These are phyloP conservation scores for Viola pubescens DNA, from an alignment of 441 rosid genomes.

Conservation along the genomic window DNA sequence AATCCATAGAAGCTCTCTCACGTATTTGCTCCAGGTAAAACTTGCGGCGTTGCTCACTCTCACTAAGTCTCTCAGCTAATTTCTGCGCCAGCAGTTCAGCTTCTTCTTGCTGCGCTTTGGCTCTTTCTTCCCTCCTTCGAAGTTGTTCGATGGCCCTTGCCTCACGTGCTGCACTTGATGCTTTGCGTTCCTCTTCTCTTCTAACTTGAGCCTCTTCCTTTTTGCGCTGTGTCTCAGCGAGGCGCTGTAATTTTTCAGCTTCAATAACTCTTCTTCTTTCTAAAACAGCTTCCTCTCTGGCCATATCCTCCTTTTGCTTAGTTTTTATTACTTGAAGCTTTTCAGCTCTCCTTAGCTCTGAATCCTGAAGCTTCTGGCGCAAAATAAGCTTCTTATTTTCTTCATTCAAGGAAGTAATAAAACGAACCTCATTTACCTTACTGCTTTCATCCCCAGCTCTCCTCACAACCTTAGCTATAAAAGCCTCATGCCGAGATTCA, in stretches of 20 bases:
- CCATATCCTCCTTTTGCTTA: constrained; percentile 74
- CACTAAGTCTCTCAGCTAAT: constrained; percentile 68
- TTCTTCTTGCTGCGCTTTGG: constrained; percentile 84
- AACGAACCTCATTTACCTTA: constrained; percentile 80
- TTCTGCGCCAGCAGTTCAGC: constrained; percentile 75
- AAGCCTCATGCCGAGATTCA: constrained; percentile 80
- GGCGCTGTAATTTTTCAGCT: constrained; percentile 81
- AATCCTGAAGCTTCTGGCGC: constrained; percentile 75
- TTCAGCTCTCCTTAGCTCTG: constrained; percentile 76
- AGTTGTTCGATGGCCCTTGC: constrained; percentile 72
- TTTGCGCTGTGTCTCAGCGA: constrained; percentile 68
- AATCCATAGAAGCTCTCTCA: constrained; percentile 82
- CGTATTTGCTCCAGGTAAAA: constrained; percentile 72
- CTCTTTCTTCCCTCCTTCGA: constrained; percentile 71
- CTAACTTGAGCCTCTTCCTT: constrained; percentile 84
- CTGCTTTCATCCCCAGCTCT: constrained; percentile 92
- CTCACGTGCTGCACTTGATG: constrained; percentile 78
- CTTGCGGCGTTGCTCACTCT: constrained; percentile 77
- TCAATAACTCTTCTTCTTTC: constrained; percentile 72
- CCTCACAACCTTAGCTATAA: constrained; percentile 69
- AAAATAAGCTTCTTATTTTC: constrained; percentile 73
- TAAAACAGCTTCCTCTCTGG: constrained; percentile 77
- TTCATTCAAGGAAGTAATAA: constrained; percentile 77
- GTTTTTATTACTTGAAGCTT: constrained; percentile 59
- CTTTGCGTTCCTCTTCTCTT: constrained; percentile 84